phyloP scores from a whole-genome alignment of 1,284 basidiomycete genomes.

The Mycena citricolor region DNA sequence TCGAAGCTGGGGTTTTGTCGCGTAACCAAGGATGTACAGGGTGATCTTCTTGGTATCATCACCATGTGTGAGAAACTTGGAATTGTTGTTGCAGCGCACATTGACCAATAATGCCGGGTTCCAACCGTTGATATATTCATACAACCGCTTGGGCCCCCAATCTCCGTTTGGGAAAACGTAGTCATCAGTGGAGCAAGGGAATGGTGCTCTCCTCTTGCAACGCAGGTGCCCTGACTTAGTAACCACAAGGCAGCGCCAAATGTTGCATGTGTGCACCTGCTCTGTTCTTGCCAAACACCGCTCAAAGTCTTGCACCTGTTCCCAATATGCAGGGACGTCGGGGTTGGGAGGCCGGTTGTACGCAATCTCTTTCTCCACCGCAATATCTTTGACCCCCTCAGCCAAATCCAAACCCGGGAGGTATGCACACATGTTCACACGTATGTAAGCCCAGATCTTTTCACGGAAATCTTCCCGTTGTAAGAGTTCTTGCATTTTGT shows the following conservation, averaged over 20 bases:
- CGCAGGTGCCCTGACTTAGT: slow-evolving; percentile 20
- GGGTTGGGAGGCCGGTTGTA: slow-evolving; percentile 33
- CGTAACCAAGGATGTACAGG: slow-evolving; percentile 33
- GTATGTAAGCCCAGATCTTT: slow-evolving; percentile 27
- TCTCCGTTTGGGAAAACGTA: slow-evolving; percentile 26
- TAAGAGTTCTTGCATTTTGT: slow-evolving; percentile 24
- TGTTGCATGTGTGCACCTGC: slow-evolving; percentile 35
- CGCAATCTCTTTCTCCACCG: slow-evolving; percentile 25
- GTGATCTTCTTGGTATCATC: slow-evolving; percentile 27
- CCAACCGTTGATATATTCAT: slow-evolving; percentile 32
- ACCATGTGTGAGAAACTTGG: slow-evolving; percentile 35
- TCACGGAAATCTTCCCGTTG: slow-evolving; percentile 24
- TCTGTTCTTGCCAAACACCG: slow-evolving; percentile 24
- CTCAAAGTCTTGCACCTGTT: not conserved
- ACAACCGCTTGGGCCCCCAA: slow-evolving; percentile 27
- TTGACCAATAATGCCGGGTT: slow-evolving; percentile 27
- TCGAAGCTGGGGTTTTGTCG: slow-evolving; percentile 29
- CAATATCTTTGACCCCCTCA: slow-evolving; percentile 17
- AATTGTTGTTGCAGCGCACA: slow-evolving; percentile 35
- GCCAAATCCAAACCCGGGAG: slow-evolving; percentile 24
- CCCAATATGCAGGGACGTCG: slow-evolving; percentile 7
- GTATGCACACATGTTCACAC: slow-evolving; percentile 29
- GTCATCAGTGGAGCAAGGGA: slow-evolving; percentile 20
- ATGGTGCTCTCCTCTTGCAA: slow-evolving; percentile 41
- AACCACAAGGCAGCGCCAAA: slow-evolving; percentile 25